phyloP scores from a whole-genome alignment of 78 protist genomes.

The Dictyostelium intermedium region DNA sequence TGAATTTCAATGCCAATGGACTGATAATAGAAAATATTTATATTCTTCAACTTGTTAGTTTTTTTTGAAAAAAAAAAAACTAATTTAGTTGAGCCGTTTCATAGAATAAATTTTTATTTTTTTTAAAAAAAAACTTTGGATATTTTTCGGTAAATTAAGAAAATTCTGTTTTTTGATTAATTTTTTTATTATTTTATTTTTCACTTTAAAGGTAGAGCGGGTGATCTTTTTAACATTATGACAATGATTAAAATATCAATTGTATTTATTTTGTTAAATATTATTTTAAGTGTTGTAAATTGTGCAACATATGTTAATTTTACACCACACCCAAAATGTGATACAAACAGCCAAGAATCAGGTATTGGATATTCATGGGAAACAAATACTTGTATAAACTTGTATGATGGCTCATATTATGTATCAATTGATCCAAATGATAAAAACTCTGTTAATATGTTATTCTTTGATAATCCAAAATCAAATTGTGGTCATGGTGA shows the following conservation, averaged over 20 bases:
- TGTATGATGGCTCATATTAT: not conserved
- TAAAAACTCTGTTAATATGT: not conserved
- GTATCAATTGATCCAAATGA: not conserved
- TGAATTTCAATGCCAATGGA: not conserved
- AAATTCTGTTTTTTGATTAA: too few species aligned
- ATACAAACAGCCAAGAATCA: not conserved
- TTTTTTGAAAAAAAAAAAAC: too few species aligned
- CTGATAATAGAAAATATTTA: not conserved
- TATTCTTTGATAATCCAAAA: not conserved
- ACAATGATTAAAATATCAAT: not conserved
- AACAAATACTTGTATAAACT: not conserved
- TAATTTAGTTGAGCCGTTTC: not conserved
- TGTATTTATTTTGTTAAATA: not conserved
- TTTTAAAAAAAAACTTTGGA: not conserved
- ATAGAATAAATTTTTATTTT: not conserved
- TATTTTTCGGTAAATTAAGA: too few species aligned
- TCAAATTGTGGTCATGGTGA: conserved; percentile 1
- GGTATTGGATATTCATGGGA: conserved; percentile 16
- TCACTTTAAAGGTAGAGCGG: not conserved
- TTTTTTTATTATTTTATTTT: not conserved
- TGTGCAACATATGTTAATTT: not conserved
- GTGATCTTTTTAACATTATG: not conserved
- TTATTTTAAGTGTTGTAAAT: not conserved
- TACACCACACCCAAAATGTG: conserved; percentile 13
- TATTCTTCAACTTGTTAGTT: not conserved